Evolutionary conservation across 2,329 filamentous ascomycete species (phyloP).

Genomic region (Botrytis hyacinthi): DNA sequence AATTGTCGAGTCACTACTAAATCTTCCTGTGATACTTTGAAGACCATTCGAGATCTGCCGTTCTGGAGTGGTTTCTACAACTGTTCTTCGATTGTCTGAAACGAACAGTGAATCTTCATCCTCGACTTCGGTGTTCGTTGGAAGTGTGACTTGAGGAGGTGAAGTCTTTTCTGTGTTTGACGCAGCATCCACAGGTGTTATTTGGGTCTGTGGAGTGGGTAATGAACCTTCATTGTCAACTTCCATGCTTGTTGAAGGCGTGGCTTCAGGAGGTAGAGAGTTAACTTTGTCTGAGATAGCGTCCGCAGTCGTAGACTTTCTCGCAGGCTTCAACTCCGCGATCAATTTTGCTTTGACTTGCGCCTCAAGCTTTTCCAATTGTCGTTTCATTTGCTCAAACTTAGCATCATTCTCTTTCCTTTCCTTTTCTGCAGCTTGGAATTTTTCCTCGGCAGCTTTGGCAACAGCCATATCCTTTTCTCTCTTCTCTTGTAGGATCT

Average conservation of each 20-base stretch:
- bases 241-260: background rate
- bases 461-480: slow-evolving; percentile 14
- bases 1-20: background rate
- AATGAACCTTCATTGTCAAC: background rate
- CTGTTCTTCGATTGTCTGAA: background rate
- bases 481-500: slow-evolving; percentile 19
- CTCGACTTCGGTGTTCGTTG: slow-evolving; percentile 3
- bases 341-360: background rate
- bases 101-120: slow-evolving; percentile 26
- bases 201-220: background rate
- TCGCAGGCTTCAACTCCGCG: background rate
- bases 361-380: background rate
- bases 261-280: background rate
- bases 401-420: background rate
- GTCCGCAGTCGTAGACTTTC: background rate
- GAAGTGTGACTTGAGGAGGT: background rate
- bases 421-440: slow-evolving; percentile 12
- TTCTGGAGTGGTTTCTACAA: background rate
- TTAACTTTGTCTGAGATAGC: too few relatives aligned
- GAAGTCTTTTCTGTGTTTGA: background rate
- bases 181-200: background rate
- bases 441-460: slow-evolving; percentile 16
- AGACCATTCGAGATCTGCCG: too few relatives aligned
- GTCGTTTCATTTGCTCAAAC: background rate
- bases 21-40: background rate